Base-by-base conservation (phyloP, 192 early-diverging fungal species). In the Mortierella alpina region DNA sequence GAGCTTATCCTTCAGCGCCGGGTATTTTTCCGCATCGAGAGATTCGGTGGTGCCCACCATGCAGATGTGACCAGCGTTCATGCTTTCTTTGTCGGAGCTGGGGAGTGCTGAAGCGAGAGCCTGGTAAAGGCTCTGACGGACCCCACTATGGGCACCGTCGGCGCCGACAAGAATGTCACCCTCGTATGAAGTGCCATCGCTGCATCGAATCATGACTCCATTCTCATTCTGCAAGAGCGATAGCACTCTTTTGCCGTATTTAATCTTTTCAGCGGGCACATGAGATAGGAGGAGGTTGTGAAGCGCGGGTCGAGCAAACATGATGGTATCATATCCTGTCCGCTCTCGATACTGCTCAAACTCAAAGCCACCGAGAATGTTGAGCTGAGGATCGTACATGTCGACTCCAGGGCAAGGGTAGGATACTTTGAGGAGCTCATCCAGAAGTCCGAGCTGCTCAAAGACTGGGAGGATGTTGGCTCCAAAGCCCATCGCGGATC, bases 131-230 rank as follows among this genome's bases (percentile, higher is more conserved):
- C 47, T 23, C 47, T 73, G 71, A 11, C 71, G 52, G 15, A 73
- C 71, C 2, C 14, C 17, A 14, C 50, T 53, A 48, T 69, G 59
- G 0, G 67, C 57, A 10, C 70, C 61, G 56, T 73, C 55, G 0
- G 71, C 71, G 7, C 62, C 63, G 15, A 65, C 63, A n/a, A 66
- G 62, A 48, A 73, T 59, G 7, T 64, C 54, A 7, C 62, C 63
- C 7, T 59, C 18, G n/a, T 65, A 64, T 7, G 23, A 22, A 0
- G 44, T 73, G 12, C 59, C 48, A n/a, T 73, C 71, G 7, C 50
- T 22, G 22, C 61, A 73, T 39, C 39, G 20, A 31, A 59, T 39
- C 20, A 41, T 59, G 22, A 31, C 57, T 7, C 57, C 39, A 9
- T 59, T 40, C 15, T 39, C 23, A 4, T 59, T 41, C 9, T 31